phyloP scores from a whole-genome alignment of 2,329 filamentous ascomycete genomes.

The Claviceps pazoutovae region DNA sequence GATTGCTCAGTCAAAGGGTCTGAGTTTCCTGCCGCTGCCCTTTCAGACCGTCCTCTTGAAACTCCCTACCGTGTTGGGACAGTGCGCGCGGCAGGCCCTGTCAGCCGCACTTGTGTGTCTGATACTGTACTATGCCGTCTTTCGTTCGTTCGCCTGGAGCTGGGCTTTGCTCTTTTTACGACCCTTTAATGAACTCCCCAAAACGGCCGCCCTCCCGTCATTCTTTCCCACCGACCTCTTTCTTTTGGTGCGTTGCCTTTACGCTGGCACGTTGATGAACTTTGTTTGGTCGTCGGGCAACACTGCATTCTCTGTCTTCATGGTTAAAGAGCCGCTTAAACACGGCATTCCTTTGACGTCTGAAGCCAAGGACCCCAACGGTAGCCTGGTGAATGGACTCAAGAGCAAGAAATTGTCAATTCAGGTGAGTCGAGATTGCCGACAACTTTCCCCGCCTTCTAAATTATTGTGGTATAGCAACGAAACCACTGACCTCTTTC shows the following conservation, averaged over 20 bases:
- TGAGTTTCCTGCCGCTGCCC: conserved; percentile 15
- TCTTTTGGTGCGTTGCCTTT: conserved; percentile 40
- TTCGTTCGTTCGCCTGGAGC: conserved; percentile 53
- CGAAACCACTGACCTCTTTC: conserved; percentile 9
- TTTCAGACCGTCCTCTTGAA: conserved; percentile 23
- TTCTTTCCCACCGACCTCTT: conserved; percentile 43
- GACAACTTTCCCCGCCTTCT: neutral
- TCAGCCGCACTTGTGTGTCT: conserved; percentile 31
- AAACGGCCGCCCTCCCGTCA: conserved; percentile 48
- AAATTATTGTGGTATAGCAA: neutral
- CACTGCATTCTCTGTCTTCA: conserved; percentile 63
- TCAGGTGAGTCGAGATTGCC: conserved; percentile 36
- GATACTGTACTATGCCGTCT: conserved; percentile 45
- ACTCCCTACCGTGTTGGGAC: conserved; percentile 25
- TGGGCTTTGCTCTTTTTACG: conserved; percentile 57
- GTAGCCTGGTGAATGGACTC: conserved; percentile 70
- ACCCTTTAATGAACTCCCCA: conserved; percentile 61
- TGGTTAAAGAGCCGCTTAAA: conserved; percentile 71
- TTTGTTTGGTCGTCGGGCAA: conserved; percentile 68
- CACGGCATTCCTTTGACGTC: conserved; percentile 70
- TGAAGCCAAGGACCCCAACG: conserved; percentile 83
- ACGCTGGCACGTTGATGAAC: conserved; percentile 52
- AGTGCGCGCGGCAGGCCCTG: conserved; percentile 26
- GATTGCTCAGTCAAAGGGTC: conserved; percentile 10
- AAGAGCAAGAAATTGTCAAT: conserved; percentile 70